Evolutionary conservation across 306 rosid species (phyloP), one percentile per base, ranked within the genome.

Genomic region (Styphnolobium japonicum): DNA sequence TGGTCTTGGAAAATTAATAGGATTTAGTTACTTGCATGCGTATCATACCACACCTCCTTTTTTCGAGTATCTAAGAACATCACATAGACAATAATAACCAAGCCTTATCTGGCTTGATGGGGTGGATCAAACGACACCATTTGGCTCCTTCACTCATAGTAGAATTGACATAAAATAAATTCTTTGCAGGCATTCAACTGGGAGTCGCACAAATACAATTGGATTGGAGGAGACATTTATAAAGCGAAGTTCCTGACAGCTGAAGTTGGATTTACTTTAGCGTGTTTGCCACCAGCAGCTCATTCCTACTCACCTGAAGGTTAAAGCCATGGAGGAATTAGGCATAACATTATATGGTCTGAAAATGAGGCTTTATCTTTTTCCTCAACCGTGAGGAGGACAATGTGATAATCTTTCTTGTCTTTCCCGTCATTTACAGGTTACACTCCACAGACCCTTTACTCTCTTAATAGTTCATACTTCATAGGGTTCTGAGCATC

Each of bases 201-300:
- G 98, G 97, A 94, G 81, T 94, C 98, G 71, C 91, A 91, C 76
- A 92, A 89, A 51, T 5, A 79, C 84, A 88, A 86, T 71, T 94
- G n/a, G n/a, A n/a, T n/a, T n/a, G 98, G 97, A 92, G 95, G 97
- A 84, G 56, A 58, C 87, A 85, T 85, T 86, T 92, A 73, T 92
- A 91, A 46, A 45, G 74, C 40, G 91, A 92, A 89, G 87, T 92
- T 83, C 80, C 91, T 16, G 97, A 92, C 57, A 85, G 93, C 97
- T 52, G 76, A 82, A 68, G 80, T 92, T 81, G 98, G 98, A 68
- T 87, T 94, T 70, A 90, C 98, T 10, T 91, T 97, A 15, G 92
- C 85, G 18, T 94, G 97, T 97, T 81, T 94, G 88, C 98, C 98
- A 12, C 98, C 97, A n/a, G 81, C 97, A 64, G 86, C 90, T 75